Evolutionary conservation across 225 moss, liverwort and hornwort genomes (phyloP).

Genomic region (Pseudisothecium myosuroides): DNA sequence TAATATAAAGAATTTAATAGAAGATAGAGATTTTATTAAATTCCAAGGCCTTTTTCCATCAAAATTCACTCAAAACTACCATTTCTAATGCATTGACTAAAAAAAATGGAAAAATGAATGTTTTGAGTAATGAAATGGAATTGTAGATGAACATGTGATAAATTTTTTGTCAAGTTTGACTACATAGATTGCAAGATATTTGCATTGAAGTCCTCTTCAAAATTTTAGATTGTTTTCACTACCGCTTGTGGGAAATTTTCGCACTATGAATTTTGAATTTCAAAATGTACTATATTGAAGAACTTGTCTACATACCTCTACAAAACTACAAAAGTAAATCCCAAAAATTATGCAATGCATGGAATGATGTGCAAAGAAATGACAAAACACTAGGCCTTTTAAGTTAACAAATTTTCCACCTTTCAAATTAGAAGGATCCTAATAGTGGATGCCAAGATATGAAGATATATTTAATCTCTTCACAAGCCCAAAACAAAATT

Average conservation of each 20-base stretch:
- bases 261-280: background rate
- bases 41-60: background rate
- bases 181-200: accelerated
- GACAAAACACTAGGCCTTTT: background rate
- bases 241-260: background rate
- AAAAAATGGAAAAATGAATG: background rate
- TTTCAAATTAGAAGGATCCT: no score
- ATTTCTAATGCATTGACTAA: background rate
- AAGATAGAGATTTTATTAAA: background rate
- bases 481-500: no score
- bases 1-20: no score
- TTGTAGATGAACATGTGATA: background rate
- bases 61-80: background rate
- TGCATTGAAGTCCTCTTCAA: accelerated
- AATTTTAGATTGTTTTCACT: background rate
- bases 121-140: background rate
- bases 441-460: no score
- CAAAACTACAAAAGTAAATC: background rate
- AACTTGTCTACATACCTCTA: background rate
- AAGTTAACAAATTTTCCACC: no score
- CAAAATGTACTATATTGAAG: background rate
- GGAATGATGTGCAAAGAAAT: background rate
- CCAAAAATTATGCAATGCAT: no score
- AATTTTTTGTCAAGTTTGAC: background rate
- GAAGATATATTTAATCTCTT: no score